Percentiles rank a stretch among this genome's conserved stretches.
Conservation (phyloP, 441 rosid genomes). For the Breynia disticha region DNA sequence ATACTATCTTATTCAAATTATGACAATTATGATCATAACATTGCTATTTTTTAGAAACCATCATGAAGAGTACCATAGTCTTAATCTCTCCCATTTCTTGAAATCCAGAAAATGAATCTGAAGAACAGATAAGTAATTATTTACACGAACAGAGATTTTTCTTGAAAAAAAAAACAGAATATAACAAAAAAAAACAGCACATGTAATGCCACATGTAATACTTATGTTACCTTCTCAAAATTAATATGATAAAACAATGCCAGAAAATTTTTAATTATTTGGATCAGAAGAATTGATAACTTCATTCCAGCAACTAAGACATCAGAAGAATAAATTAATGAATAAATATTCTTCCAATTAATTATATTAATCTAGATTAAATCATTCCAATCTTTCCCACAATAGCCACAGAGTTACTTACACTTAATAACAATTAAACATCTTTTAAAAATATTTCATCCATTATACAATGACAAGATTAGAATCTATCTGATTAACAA, state of each 20-base stretch:
- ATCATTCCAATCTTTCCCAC: too few relatives aligned
- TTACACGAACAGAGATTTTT: slow-evolving; percentile 1
- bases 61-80: slow-evolving; percentile 3
- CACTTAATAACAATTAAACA: not conserved
- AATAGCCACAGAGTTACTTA: not conserved
- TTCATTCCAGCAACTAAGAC: too few relatives aligned
- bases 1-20: slow-evolving; percentile 6
- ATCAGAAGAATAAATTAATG: too few relatives aligned
- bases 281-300: too few relatives aligned
- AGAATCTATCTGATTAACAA: slow-evolving; percentile 2
- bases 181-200: too few relatives aligned
- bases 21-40: slow-evolving; percentile 5
- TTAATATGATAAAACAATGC: too few relatives aligned
- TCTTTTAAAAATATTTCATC: not conserved
- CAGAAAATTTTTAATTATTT: too few relatives aligned
- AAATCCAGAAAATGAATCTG: slow-evolving; percentile 1
- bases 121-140: not conserved
- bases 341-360: too few relatives aligned
- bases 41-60: not conserved
- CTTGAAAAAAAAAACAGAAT: too few relatives aligned
- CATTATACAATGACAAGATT: not conserved
- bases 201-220: too few relatives aligned
- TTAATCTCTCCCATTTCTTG: slow-evolving; percentile 4
- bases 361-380: too few relatives aligned
- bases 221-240: too few relatives aligned